Percentiles rank a stretch among this genome's conserved stretches.
phyloP scores from a whole-genome alignment of 2,329 filamentous ascomycete species.

The Chalara sp. region DNA sequence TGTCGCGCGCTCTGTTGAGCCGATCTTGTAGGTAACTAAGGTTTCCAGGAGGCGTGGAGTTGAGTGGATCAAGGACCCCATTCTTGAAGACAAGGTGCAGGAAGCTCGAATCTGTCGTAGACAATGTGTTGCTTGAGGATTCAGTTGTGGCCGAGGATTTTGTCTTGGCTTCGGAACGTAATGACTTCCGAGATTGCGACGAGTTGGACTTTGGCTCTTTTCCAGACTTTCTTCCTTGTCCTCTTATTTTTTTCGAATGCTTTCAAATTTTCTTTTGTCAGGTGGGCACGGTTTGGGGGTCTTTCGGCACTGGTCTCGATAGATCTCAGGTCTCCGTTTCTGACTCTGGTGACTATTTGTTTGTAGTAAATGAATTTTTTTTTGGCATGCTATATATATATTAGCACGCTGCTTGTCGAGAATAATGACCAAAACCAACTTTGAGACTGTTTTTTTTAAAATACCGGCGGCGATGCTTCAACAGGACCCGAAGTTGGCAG shows the following conservation, averaged over 20 bases:
- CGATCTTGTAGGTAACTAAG: neutral
- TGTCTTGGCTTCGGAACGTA: neutral
- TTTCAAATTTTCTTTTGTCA: conserved; percentile 13
- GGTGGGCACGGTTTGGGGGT: conserved; percentile 11
- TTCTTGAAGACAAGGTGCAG: too few relatives aligned
- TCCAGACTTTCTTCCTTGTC: conserved; percentile 4
- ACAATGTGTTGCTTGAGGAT: neutral
- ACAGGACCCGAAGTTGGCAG: conserved; percentile 12
- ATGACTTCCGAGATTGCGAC: conserved; percentile 5
- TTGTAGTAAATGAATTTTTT: conserved; percentile 9
- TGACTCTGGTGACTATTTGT: conserved; percentile 7
- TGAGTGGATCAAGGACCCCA: neutral
- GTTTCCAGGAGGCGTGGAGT: conserved; percentile 6
- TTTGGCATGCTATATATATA: conserved; percentile 9
- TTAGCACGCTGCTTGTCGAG: conserved; percentile 11
- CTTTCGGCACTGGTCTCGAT: conserved; percentile 12
- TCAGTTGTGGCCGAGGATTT: neutral
- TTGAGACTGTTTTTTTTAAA: conserved; percentile 12
- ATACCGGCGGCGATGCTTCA: conserved; percentile 7
- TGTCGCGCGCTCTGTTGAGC: conserved; percentile 2
- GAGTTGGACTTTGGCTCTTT: neutral
- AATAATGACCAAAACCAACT: conserved; percentile 12
- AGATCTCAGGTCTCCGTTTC: conserved; percentile 12
- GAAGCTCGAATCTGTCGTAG: too few relatives aligned
- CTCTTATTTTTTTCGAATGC: conserved; percentile 11